These are phyloP conservation scores for Monilinia laxa DNA, from an alignment of 2,329 filamentous ascomycete genomes.

Conservation along the genomic window DNA sequence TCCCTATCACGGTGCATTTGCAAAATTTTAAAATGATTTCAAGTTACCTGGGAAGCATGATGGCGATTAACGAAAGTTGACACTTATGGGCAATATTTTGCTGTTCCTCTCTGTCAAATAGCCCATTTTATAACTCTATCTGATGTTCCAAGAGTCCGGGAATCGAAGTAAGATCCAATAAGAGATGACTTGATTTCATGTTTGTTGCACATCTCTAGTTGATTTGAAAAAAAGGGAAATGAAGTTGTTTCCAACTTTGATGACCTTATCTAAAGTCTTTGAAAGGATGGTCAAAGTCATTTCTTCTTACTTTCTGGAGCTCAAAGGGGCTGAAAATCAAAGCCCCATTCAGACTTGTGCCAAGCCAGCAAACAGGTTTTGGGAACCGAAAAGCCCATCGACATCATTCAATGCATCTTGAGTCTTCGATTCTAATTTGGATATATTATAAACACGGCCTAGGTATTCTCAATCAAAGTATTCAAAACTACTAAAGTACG, in stretches of 20 bases:
- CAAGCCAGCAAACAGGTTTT: constrained; percentile 20
- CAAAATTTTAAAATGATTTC: too few relatives aligned
- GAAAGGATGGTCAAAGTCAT: not conserved
- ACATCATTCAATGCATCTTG: not conserved
- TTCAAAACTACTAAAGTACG: not conserved
- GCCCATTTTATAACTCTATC: not conserved
- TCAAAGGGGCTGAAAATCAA: constrained; percentile 11
- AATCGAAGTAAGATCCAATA: not conserved
- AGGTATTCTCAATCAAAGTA: not conserved
- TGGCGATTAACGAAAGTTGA: too few relatives aligned
- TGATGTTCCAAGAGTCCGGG: not conserved
- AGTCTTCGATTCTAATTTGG: not conserved
- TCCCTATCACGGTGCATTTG: not conserved
- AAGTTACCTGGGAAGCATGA: too few relatives aligned
- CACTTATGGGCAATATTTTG: too few relatives aligned
- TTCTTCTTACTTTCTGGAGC: not conserved
- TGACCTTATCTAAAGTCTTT: not conserved
- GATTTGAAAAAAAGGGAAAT: constrained; percentile 13
- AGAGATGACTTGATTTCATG: not conserved
- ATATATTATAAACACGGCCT: constrained; percentile 10
- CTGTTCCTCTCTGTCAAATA: too few relatives aligned
- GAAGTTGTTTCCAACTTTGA: not conserved
- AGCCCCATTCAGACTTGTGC: constrained; percentile 7
- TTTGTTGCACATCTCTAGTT: constrained; percentile 15
- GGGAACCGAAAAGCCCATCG: constrained; percentile 6